Base-by-base conservation (phyloP, 768 basidiomycete species). In the Tephrocybe rancida region DNA sequence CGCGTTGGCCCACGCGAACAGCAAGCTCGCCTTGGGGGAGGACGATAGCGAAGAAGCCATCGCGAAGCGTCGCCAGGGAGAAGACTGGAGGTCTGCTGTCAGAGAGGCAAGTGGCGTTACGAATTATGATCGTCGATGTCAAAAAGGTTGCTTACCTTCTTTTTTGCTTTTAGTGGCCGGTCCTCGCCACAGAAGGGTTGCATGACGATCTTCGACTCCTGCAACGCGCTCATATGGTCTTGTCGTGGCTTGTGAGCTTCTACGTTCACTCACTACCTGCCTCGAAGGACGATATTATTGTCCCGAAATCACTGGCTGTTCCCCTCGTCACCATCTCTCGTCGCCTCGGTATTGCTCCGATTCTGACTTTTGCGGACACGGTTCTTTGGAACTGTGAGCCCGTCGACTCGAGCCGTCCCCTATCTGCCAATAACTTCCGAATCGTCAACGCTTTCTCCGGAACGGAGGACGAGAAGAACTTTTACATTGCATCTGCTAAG, bases 321-420 rank as follows among this genome's bases (percentile, higher is more conserved):
- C 95, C 96, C 0, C 77, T 97, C 25, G 80, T 91, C 25, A 64
- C 79, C 16, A 84, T 96, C 43, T 96, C 93, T 13, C 78, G 79
- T 9, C 70, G 80, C 47, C 80, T 99, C 37, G 85, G 84, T 47
- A 86, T 95, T n/a, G 94, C 95, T 5, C 96, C 96, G 3, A 84
- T 99, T 57, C 77, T 98, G 59, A 99, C 95, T 0, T 99, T 94
- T 66, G 91, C 95, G 24, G 96, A 97, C 67, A 94, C 92, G 16
- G 95, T 99, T 13, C 80, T 98, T 1, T 99, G 93, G 92, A 97
- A 98, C 66, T 88, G 83, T 79, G 83, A 84, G 32, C 74, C 83
- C 38, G 66, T 81, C 50, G 75, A 88, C 63, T 75, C 86, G 21
- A 67, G 70, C 19, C 66, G 76, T 32, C 87, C 90, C 39, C 71